phyloP scores from a whole-genome alignment of 352 stramenopile species.

The Thalassiosira pacifica region DNA sequence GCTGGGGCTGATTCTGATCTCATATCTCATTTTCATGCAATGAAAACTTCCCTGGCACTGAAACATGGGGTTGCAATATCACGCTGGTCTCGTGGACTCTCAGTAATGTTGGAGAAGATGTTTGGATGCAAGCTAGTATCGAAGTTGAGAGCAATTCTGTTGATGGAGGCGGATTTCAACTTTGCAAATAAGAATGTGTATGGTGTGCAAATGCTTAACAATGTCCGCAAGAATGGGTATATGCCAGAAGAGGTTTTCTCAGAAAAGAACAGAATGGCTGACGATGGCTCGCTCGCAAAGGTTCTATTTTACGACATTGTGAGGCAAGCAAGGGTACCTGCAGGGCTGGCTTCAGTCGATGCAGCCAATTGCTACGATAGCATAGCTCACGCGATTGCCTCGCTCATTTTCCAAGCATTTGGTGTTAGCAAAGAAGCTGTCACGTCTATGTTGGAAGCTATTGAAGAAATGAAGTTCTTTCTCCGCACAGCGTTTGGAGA shows the following conservation, averaged over 20 bases:
- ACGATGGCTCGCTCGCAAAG: slow-evolving; percentile 27
- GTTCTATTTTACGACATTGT: slow-evolving; percentile 34
- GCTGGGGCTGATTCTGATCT: slow-evolving; percentile 25
- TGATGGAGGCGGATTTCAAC: slow-evolving; percentile 63
- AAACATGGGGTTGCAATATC: slow-evolving; percentile 21
- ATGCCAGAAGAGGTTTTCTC: slow-evolving; percentile 44
- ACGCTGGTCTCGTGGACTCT: slow-evolving; percentile 42
- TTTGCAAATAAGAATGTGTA: slow-evolving; percentile 39
- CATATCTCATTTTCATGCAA: slow-evolving; percentile 47
- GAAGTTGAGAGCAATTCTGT: slow-evolving; percentile 43
- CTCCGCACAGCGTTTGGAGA: slow-evolving; percentile 36
- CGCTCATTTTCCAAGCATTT: slow-evolving; percentile 11
- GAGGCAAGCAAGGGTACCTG: not conserved
- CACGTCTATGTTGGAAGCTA: not conserved
- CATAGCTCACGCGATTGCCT: slow-evolving; percentile 33
- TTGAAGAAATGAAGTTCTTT: slow-evolving; percentile 39
- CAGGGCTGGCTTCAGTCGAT: slow-evolving; percentile 14
- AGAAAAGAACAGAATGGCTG: slow-evolving; percentile 11
- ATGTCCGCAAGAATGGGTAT: slow-evolving; percentile 2
- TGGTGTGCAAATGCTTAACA: slow-evolving; percentile 35
- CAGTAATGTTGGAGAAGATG: slow-evolving; percentile 61
- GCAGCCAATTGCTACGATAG: slow-evolving; percentile 25
- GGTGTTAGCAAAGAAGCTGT: too few relatives aligned
- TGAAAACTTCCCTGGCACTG: slow-evolving; percentile 30
- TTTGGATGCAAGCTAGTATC: slow-evolving; percentile 23